phyloP scores from a whole-genome alignment of 768 basidiomycete genomes.

The Calocera viscosa region DNA sequence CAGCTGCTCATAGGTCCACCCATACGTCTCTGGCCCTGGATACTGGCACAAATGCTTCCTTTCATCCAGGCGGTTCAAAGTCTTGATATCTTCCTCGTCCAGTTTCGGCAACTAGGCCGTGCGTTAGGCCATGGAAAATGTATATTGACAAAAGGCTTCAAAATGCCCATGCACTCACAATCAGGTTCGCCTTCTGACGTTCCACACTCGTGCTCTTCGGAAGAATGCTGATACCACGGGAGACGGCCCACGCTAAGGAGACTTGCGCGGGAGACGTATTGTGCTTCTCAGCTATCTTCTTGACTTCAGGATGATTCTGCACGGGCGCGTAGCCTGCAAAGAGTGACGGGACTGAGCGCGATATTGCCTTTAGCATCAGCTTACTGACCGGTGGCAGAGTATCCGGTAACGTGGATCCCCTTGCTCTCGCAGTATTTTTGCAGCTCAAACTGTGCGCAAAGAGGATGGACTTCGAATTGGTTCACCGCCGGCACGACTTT shows the following conservation, averaged over 20 bases:
- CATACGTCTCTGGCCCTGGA: constrained; percentile 25
- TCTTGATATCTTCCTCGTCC: constrained; percentile 27
- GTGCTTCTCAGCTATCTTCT: constrained; percentile 38
- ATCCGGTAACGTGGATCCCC: constrained; percentile 40
- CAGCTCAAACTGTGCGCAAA: constrained; percentile 39
- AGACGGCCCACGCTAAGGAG: constrained; percentile 41
- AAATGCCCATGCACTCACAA: constrained; percentile 25
- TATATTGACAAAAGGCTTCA: too few relatives aligned
- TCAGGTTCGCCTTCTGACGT: constrained; percentile 42
- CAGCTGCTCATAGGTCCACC: constrained; percentile 32
- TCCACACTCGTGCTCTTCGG: constrained; percentile 39
- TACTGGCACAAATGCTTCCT: constrained; percentile 28
- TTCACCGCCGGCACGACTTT: constrained; percentile 38
- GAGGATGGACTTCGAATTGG: constrained; percentile 36
- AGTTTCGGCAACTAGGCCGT: constrained; percentile 25
- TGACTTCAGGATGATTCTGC: constrained; percentile 36
- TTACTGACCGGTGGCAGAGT: constrained; percentile 35
- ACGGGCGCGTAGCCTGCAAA: constrained; percentile 33
- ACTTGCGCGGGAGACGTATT: constrained; percentile 37
- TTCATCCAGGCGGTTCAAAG: constrained; percentile 27
- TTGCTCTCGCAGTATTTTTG: constrained; percentile 37
- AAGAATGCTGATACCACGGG: constrained; percentile 34
- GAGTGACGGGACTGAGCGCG: constrained; percentile 1
- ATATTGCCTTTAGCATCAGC: too few relatives aligned
- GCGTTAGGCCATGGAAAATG: too few relatives aligned